These are phyloP conservation scores for Sugiyamaella castrensis DNA, from an alignment of 1,139 yeast species.

Conservation along the genomic window DNA sequence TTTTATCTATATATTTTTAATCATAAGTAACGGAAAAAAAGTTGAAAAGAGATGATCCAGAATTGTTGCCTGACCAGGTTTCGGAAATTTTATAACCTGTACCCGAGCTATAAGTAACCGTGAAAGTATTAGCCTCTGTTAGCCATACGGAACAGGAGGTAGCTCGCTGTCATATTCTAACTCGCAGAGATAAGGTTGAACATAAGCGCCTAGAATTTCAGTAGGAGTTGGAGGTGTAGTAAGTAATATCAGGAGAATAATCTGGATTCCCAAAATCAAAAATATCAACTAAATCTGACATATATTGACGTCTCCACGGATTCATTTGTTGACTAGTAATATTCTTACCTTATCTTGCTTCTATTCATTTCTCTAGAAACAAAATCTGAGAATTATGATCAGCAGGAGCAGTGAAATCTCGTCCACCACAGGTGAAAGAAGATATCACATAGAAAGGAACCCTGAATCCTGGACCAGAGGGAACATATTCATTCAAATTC, in stretches of 20 bases:
- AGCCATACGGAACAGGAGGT: too few relatives aligned
- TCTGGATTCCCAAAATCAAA: constrained; percentile 27
- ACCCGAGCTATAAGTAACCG: too few relatives aligned
- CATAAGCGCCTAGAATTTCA: too few relatives aligned
- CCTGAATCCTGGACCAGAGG: constrained; percentile 23
- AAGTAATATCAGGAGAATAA: constrained; percentile 14
- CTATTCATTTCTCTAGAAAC: constrained; percentile 24
- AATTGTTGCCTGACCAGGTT: too few relatives aligned
- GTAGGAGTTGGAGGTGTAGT: too few relatives aligned
- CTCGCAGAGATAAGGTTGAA: too few relatives aligned
- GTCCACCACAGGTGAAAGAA: constrained; percentile 28
- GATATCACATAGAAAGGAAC: constrained; percentile 22
- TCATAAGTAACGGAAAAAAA: too few relatives aligned
- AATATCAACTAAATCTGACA: constrained; percentile 24
- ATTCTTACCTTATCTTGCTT: constrained; percentile 14
- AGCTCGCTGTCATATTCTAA: too few relatives aligned
- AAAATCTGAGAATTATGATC: constrained; percentile 27
- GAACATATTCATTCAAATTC: constrained; percentile 11
- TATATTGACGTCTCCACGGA: constrained; percentile 25
- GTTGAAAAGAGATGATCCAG: too few relatives aligned
- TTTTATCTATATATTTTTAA: too few relatives aligned
- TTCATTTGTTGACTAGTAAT: constrained; percentile 16
- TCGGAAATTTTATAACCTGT: too few relatives aligned
- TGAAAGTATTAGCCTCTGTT: too few relatives aligned
- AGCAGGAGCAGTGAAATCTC: constrained; percentile 28